Base-by-base conservation (phyloP, 2,329 filamentous ascomycete genomes). In the Colletotrichum cuscutae region DNA sequence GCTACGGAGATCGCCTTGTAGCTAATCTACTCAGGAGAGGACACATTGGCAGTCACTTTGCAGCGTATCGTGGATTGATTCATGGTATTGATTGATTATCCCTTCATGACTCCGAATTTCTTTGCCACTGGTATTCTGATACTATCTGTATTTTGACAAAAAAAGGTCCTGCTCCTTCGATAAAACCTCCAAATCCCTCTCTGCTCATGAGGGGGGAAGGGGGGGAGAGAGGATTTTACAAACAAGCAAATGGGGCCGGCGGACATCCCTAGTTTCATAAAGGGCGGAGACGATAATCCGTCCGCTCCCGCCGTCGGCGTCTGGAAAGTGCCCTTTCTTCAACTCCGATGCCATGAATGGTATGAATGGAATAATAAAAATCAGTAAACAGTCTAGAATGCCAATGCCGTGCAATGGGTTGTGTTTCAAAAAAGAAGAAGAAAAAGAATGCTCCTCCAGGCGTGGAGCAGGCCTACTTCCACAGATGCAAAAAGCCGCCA, bases 321-420 rank as follows among this genome's bases (percentile, higher is more conserved):
- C 12, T 15, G 53, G 42, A 49, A 5, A 53, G 13, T 37, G 11
- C 15, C 13, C 11, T 35, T 28, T 70, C 56, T 54, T 70, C 56
- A 71, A 65, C 71, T 73, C 66, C 66, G 59, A 61, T 52, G 66
- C 70, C 63, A 61, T 70, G 60, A 70, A 42, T 64, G 28, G 60
- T 70, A 32, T 56, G 57, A 72, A 65, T 52, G 12, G 70, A 64
- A 53, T 56, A 68, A 70, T 35, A 65, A 70, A 64, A 57, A 37
- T 42, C 24, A 64, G 22, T 64, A 54, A 37, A 64, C 61, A 64
- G 46, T 64, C 46, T 64, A 54, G 22, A 37, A 64, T 64, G 49
- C 61, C 61, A 54, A 54, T n/a, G 30, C 49, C 24, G 26, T 24
- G 46, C 49, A 37, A 28, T 24, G 30, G 46, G 46, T 13, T 15